Base-by-base conservation (phyloP, 192 early-diverging fungal species). In the Haplosporangium gracile region DNA sequence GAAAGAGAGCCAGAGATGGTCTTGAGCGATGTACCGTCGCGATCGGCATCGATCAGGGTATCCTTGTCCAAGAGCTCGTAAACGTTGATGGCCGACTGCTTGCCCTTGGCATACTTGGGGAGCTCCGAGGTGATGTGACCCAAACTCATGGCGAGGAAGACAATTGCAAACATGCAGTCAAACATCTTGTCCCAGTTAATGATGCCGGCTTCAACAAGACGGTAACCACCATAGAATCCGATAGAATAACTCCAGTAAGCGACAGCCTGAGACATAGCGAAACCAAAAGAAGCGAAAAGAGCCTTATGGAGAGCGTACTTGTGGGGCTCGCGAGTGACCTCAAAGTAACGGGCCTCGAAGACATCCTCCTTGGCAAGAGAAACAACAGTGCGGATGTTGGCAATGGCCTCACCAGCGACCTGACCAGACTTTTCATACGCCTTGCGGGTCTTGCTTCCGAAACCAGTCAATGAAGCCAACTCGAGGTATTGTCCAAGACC, bases 341-440 rank as follows among this genome's bases (percentile, higher is more conserved):
- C 83, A 29, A 83, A 76, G 79, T 95, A 99, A 60, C 90, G 89
- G 24, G 88, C 75, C 74, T 93, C 92, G 82, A 99, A 98, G 34
- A 87, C 84, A 29, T 88, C 81, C 84, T 97, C 94, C 65, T 94
- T 92, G 22, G 92, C 95, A 42, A 99, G 90, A 9, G 96, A 90
- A 42, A 95, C 92, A 34, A 99, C 95, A 2, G 98, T 99, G 68
- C 96, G 95, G 39, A 99, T 95, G 74, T 95, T 94, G 26, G 92
- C 87, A 42, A 98, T 95, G 7, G 96, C 95, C 89, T 99, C 97
- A 81, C 92, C 91, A 36, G 97, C 96, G 75, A 96, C 93, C 87
- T 97, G 94, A 75, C 95, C 96, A 24, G 94, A 93, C 40, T 90
- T 81, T 79, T 96, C 95, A 89, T 97, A 96, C 1, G 95, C 94